Percentiles rank a stretch among this genome's conserved stretches.
Conservation (phyloP, 140 eudicot species). For the Cichorium intybus region DNA sequence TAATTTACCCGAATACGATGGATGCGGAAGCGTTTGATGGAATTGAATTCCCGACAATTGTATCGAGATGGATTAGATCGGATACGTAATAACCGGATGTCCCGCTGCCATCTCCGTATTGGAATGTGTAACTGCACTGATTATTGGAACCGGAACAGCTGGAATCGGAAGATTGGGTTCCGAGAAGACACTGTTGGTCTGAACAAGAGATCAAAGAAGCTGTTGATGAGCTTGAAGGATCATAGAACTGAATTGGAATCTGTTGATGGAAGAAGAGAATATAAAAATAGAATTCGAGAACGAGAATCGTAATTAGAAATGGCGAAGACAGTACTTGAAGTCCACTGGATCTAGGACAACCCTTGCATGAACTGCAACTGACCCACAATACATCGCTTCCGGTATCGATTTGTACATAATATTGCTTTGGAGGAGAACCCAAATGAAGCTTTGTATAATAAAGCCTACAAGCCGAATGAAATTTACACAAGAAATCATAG, state of each 20-base stretch:
- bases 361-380: constrained; percentile 64
- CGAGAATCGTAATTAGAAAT: not conserved
- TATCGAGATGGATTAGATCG: constrained; percentile 65
- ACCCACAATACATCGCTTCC: constrained; percentile 96
- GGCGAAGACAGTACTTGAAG: constrained; percentile 53
- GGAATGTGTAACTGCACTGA: constrained; percentile 77
- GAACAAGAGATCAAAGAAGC: constrained; percentile 63
- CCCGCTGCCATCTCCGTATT: constrained; percentile 95
- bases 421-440: constrained; percentile 85
- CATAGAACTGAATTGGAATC: constrained; percentile 71
- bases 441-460: constrained; percentile 69
- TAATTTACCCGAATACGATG: constrained; percentile 81
- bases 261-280: constrained; percentile 24
- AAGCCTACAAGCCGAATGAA: constrained; percentile 48
- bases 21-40: constrained; percentile 63
- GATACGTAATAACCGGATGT: constrained; percentile 80
- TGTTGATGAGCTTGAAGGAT: constrained; percentile 74
- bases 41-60: constrained; percentile 58
- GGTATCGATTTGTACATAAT: constrained; percentile 83
- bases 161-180: constrained; percentile 61
- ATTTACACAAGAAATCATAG: constrained; percentile 1
- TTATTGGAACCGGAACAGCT: constrained; percentile 51
- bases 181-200: constrained; percentile 73
- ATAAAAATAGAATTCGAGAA: not conserved
- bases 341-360: constrained; percentile 91